Evolutionary conservation across 108 stramenopile genomes (phyloP).

Genomic region (Ochromonas danica): DNA sequence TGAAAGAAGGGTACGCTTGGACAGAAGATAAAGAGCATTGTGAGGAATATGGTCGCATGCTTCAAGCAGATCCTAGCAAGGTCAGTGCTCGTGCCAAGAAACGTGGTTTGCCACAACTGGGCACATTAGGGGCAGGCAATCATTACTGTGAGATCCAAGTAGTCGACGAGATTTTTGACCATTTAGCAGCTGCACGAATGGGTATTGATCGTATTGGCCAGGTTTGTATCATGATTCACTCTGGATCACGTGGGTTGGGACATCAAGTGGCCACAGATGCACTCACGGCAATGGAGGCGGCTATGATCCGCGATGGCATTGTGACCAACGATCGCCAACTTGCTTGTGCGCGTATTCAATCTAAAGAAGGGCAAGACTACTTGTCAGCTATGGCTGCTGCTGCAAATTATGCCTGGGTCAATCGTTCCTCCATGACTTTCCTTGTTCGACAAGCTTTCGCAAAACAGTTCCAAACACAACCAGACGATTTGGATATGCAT

Average conservation of each 20-base stretch:
- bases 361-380: constrained; percentile 72
- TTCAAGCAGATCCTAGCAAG: constrained; percentile 35
- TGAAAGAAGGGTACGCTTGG: constrained; percentile 75
- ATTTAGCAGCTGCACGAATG: constrained; percentile 66
- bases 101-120: constrained; percentile 74
- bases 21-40: constrained; percentile 75
- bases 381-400: constrained; percentile 70
- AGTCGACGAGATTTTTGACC: constrained; percentile 73
- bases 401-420: constrained; percentile 83
- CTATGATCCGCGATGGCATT: constrained; percentile 71
- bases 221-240: constrained; percentile 79
- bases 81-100: constrained; percentile 68
- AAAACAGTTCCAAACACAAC: constrained; percentile 67
- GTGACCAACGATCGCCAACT: constrained; percentile 73
- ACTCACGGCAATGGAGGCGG: constrained; percentile 69
- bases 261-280: constrained; percentile 85
- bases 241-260: constrained; percentile 70
- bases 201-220: constrained; percentile 59
- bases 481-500: constrained; percentile 81
- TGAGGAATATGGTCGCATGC: constrained; percentile 58
- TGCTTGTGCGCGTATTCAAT: constrained; percentile 68
- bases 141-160: constrained; percentile 81
- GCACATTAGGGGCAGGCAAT: constrained; percentile 73
- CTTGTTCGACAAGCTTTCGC: constrained; percentile 72
- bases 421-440: constrained; percentile 73